Evolutionary conservation across 1,284 basidiomycete species (phyloP).

Genomic region (Chalciporus sp.): DNA sequence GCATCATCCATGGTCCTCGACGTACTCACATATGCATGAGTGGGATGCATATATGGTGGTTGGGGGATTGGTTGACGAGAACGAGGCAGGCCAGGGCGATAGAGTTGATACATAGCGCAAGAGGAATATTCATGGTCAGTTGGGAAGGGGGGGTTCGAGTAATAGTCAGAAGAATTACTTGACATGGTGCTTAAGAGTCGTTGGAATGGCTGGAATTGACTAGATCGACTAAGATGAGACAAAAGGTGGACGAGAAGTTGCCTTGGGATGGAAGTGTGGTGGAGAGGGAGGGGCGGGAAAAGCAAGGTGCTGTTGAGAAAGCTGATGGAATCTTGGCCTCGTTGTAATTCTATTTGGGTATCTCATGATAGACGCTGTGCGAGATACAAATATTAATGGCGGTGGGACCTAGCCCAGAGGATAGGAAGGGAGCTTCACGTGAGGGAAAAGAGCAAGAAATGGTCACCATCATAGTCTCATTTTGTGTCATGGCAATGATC

Average conservation of each 20-base stretch:
- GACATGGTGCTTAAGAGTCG: slow-evolving; percentile 13
- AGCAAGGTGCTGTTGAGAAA: slow-evolving; percentile 5
- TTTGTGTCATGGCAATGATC: background rate
- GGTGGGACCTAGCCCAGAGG: too few relatives aligned
- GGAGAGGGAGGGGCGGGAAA: slow-evolving; percentile 5
- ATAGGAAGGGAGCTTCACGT: too few relatives aligned
- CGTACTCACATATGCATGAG: background rate
- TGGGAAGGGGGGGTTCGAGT: background rate
- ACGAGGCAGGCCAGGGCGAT: background rate
- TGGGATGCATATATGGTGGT: slow-evolving; percentile 1
- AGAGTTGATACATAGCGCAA: slow-evolving; percentile 8
- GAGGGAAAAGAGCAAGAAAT: background rate
- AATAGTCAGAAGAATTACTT: background rate
- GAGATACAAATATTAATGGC: too few relatives aligned
- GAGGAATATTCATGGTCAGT: background rate
- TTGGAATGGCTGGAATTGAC: background rate
- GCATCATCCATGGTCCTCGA: too few relatives aligned
- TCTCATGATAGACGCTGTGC: too few relatives aligned
- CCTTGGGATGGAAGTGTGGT: slow-evolving; percentile 3
- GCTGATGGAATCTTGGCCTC: background rate
- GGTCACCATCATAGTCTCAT: slow-evolving; percentile 7
- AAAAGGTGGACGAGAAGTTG: background rate
- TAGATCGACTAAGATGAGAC: slow-evolving; percentile 3
- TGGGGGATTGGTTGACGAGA: background rate
- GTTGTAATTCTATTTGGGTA: background rate